Percentiles rank a stretch among this genome's conserved stretches.
Conservation (phyloP, 2,329 filamentous ascomycete species). For the Apiospora sp. region DNA sequence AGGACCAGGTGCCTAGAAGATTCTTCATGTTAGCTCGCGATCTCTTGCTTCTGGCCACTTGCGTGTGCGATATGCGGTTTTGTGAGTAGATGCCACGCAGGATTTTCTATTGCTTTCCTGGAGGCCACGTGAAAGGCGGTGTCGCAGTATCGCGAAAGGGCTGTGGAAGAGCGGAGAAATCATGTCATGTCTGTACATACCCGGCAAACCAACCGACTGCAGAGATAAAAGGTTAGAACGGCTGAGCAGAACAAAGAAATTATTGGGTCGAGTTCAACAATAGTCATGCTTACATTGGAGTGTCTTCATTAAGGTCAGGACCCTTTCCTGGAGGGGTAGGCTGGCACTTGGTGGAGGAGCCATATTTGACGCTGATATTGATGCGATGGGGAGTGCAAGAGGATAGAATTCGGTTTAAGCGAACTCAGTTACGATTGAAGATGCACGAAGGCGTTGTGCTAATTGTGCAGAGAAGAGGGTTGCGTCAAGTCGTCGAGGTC, state of each 20-base stretch:
- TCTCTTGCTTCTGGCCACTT: background rate
- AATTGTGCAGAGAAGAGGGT: background rate
- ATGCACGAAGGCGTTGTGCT: background rate
- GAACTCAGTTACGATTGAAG: background rate
- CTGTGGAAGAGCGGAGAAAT: conserved; percentile 23
- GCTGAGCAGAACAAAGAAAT: conserved; percentile 30
- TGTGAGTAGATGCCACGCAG: background rate
- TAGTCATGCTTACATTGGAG: conserved; percentile 77
- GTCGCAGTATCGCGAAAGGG: conserved; percentile 4
- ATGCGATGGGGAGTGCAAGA: conserved; percentile 23
- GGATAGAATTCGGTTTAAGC: conserved; percentile 14
- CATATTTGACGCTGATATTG: conserved; percentile 53
- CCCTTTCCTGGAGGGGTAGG: conserved; percentile 76
- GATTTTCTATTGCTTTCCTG: too few relatives aligned
- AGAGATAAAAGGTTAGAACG: conserved; percentile 46
- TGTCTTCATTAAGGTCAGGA: conserved; percentile 83
- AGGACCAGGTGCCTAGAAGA: conserved; percentile 81
- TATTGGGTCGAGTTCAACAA: conserved; percentile 31
- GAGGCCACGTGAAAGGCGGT: background rate
- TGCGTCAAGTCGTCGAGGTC: conserved; percentile 1
- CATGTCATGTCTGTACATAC: conserved; percentile 60
- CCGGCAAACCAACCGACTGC: conserved; percentile 81
- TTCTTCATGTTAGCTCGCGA: background rate
- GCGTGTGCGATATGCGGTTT: background rate
- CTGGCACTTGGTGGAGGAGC: conserved; percentile 76